Base-by-base conservation (phyloP, 257 asterid species). In the Fraxinus cuspidata region DNA sequence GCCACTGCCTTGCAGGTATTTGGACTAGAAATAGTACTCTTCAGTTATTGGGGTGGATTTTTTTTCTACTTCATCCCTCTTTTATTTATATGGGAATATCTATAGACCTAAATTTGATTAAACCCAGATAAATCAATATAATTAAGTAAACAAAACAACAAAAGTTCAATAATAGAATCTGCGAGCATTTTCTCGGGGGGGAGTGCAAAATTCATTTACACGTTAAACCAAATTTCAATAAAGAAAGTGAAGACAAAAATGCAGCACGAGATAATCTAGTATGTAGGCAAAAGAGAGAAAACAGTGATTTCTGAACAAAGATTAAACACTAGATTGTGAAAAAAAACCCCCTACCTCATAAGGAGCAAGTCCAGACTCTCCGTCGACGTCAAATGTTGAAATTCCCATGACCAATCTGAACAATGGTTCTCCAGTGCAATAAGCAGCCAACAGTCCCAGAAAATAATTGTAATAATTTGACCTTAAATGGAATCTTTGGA, bases 361-460 rank as follows among this genome's bases (percentile, higher is more conserved):
- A 18, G 97, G 99, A 73, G 97, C 88, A 84, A 95, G 84, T 53
- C 89, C 86, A 34, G 66, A 73, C 85, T 87, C 85, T 51, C 87
- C 90, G 76, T 93, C 97, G 74, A 93, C 83, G 71, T 95, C 82
- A 84, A 91, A 91, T 63, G 86, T 91, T 64, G 99, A 95, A 53
- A 91, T 87, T 66, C 96, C 91, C 94, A 83, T 78, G 58, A 87
- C 63, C 92, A 95, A 81, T 88, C 98, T 87, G 83, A 77, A 77
- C 84, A 93, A 74, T 64, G 97, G 96, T 76, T 93, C 98, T 49
- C 84, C 96, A 49, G 95, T 84, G 88, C 92, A 91, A 84, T 87
- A 95, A 75, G 82, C 51, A 76, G 99, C 93, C 87, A 93, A 83
- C 73, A 95, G 44, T n/a, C 86, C 96, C 90, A 95, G 83, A 51